phyloP scores from a whole-genome alignment of 805 yeast species.

The Kodamaea hsintzibuensis region DNA sequence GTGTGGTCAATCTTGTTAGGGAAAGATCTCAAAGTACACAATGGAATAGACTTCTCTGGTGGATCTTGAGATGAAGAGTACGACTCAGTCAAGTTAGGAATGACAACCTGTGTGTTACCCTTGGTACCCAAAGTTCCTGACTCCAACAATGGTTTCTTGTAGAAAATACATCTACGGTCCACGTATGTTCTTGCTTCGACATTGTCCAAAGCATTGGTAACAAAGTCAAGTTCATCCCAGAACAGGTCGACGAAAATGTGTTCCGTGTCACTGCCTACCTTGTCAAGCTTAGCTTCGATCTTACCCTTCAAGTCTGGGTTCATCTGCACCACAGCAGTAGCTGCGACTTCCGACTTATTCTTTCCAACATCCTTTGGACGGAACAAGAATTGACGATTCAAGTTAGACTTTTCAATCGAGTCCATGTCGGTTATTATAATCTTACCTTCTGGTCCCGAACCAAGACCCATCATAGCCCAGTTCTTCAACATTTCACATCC shows the following conservation, averaged over 20 bases:
- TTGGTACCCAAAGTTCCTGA: slow-evolving; percentile 98
- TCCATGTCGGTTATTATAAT: slow-evolving; percentile 90
- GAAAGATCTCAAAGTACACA: slow-evolving; percentile 95
- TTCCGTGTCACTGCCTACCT: slow-evolving; percentile 94
- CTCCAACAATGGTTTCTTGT: slow-evolving; percentile 86
- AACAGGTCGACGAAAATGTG: slow-evolving; percentile 78
- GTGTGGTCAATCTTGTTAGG: slow-evolving; percentile 99
- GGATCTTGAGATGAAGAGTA: slow-evolving; percentile 97
- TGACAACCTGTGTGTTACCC: slow-evolving; percentile 96
- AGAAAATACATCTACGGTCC: slow-evolving; percentile 94
- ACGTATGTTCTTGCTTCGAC: slow-evolving; percentile 98
- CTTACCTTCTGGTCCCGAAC: slow-evolving; percentile 86
- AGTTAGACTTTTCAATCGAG: slow-evolving; percentile 90
- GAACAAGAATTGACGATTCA: slow-evolving; percentile 94
- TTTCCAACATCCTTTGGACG: slow-evolving; percentile 93
- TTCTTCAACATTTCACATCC: slow-evolving; percentile 98
- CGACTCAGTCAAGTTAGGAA: slow-evolving; percentile 92
- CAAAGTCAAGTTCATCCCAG: slow-evolving; percentile 84
- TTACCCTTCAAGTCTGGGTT: slow-evolving; percentile 81
- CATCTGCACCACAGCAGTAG: slow-evolving; percentile 79
- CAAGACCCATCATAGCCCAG: slow-evolving; percentile 97
- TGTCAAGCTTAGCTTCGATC: slow-evolving; percentile 75
- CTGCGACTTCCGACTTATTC: slow-evolving; percentile 88
- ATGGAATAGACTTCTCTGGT: slow-evolving; percentile 95
- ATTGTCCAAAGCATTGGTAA: slow-evolving; percentile 95